Conservation (phyloP, 768 basidiomycete species). For the Leccinum rimulosum region DNA sequence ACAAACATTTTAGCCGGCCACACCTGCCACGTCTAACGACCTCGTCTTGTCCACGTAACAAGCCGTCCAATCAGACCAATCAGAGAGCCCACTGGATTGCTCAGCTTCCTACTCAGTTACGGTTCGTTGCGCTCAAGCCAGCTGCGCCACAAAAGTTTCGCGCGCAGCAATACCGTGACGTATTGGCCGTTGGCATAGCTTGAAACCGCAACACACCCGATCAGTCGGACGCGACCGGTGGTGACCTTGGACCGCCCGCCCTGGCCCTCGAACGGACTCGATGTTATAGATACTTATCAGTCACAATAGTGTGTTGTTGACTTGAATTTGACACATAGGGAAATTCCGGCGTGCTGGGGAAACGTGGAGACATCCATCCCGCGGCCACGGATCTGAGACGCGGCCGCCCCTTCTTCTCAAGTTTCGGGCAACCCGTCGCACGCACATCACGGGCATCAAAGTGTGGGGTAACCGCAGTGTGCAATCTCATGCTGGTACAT, state of each 20-base stretch:
- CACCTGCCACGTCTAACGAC: background rate
- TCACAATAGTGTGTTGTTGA: conserved; percentile 5
- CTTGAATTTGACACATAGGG: background rate
- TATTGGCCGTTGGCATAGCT: background rate
- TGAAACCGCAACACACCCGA: conserved; percentile 5
- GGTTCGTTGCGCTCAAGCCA: background rate
- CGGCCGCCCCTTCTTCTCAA: conserved; percentile 9
- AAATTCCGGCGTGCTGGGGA: conserved; percentile 10
- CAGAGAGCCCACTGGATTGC: conserved; percentile 6
- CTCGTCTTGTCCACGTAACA: background rate
- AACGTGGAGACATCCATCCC: background rate
- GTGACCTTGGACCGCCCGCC: background rate
- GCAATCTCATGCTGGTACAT: background rate
- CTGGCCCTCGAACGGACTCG: background rate
- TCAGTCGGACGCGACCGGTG: background rate
- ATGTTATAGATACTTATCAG: background rate
- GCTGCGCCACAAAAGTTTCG: background rate
- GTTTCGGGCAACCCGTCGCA: background rate
- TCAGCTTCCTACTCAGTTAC: background rate
- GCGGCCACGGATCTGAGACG: conserved; percentile 18
- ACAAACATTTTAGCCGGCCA: conserved; percentile 1
- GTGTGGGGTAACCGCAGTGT: conserved; percentile 18
- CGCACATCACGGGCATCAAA: conserved; percentile 7
- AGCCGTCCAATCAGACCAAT: background rate
- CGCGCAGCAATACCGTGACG: background rate